Conservation (phyloP, 441 rosid species). For the Populus hybrid region DNA sequence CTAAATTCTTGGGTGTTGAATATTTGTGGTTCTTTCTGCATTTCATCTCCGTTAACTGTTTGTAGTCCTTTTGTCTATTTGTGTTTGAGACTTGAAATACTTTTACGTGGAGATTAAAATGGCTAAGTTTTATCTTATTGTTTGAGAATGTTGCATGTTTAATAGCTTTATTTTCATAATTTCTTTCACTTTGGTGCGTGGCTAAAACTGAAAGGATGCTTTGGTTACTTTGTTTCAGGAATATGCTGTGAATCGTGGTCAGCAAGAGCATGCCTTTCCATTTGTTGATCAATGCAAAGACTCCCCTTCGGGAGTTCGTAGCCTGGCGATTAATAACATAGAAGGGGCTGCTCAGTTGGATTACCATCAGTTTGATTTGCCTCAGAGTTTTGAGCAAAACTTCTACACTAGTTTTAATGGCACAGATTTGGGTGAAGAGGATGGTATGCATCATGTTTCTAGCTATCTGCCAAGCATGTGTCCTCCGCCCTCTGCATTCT, state of each 20-base stretch:
- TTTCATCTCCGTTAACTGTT: background rate
- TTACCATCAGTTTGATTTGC: conserved; percentile 63
- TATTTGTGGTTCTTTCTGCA: background rate
- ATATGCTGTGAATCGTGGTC: conserved; percentile 54
- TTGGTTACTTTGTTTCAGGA: conserved; percentile 43
- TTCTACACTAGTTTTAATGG: conserved; percentile 48
- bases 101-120: background rate
- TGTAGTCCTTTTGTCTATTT: background rate
- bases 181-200: conserved; percentile 1
- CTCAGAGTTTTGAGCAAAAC: conserved; percentile 61
- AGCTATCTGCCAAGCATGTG: conserved; percentile 59
- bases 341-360: conserved; percentile 57
- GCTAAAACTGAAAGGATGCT: conserved; percentile 15
- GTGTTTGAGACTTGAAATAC: background rate
- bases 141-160: background rate
- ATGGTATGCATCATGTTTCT: conserved; percentile 48
- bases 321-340: conserved; percentile 32
- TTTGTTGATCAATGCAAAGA: conserved; percentile 60
- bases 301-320: conserved; percentile 40
- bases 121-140: background rate
- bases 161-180: background rate
- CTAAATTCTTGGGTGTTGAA: background rate
- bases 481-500: conserved; percentile 89
- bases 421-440: conserved; percentile 48
- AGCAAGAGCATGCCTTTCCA: conserved; percentile 57